Evolutionary conservation across 257 asterid genomes (phyloP), one percentile per base, ranked within the genome.

Genomic region (Catharanthus roseus): DNA sequence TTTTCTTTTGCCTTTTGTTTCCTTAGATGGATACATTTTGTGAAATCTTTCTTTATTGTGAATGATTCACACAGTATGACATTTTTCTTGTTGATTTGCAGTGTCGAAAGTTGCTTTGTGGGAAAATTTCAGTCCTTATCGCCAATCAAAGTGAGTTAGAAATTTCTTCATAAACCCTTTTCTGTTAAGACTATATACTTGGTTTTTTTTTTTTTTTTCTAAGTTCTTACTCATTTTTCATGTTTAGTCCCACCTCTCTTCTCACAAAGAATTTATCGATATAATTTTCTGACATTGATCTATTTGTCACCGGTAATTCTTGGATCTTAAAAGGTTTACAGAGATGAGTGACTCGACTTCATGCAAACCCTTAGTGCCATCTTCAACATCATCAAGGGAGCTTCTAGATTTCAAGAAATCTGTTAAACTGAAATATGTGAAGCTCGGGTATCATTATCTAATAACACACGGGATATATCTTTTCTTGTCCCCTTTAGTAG

Each of bases 381-480:
- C 91, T 26, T 77, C 90, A n/a, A n/a, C n/a, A 31, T 60, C 85
- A 16, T 82, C 95, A 0, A 75, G 67, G 64, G 82, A 77, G 75
- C 93, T 90, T 74, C 97, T 93, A 5, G 96, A 90, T 88, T 90
- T 90, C 80, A 82, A 90, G 45, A 82, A 88, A 71, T 90, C 96
- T 57, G 80, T 90, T 42, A 90, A 90, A 71, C 54, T 90, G 82
- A 90, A 90, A 81, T 90, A 90, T 82, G 96, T 90, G 77, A 90
- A 90, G 84, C 95, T 90, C 47, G 96, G 96, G 18, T 90, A 90
- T 49, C 96, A 88, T 75, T 81, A 83, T 79, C 89, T 90, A 34
- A 86, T 88, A 38, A 88, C 95, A 23, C 96, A 88, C 82, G 96
- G 93, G 63, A 90, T 88, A 93, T 86, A 72, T 83, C 86, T 90